phyloP scores from a whole-genome alignment of 768 basidiomycete species.

The Imleria badia region DNA sequence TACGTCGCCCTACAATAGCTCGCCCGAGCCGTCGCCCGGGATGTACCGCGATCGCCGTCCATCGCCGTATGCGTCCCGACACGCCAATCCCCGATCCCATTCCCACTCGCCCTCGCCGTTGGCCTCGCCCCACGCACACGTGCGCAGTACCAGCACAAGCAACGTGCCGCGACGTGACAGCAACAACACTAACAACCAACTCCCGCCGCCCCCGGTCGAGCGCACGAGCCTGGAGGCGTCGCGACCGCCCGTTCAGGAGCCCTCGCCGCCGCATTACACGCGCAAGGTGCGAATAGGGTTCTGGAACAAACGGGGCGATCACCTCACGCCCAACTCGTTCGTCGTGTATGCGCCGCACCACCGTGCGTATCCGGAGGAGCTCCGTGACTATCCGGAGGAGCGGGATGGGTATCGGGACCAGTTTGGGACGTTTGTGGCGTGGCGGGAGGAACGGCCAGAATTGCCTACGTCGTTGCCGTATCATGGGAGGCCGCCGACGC shows the following conservation, averaged over 20 bases:
- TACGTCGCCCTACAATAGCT: slow-evolving; percentile 21
- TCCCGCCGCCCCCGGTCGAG: slow-evolving; percentile 31
- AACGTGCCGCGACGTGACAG: slow-evolving; percentile 15
- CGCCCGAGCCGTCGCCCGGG: slow-evolving; percentile 29
- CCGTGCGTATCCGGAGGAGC: slow-evolving; percentile 57
- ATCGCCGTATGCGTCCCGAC: slow-evolving; percentile 20
- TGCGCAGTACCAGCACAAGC: slow-evolving; percentile 5
- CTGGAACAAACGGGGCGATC: slow-evolving; percentile 79
- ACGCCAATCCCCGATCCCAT: not conserved
- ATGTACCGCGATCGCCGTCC: slow-evolving; percentile 26
- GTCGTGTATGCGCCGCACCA: slow-evolving; percentile 66
- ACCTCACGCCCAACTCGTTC: slow-evolving; percentile 53
- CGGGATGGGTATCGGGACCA: slow-evolving; percentile 58
- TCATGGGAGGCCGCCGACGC: slow-evolving; percentile 49
- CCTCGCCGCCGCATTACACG: slow-evolving; percentile 30
- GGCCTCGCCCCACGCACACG: slow-evolving; percentile 9
- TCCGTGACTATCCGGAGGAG: slow-evolving; percentile 57
- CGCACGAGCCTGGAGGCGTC: slow-evolving; percentile 24
- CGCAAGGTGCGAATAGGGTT: slow-evolving; percentile 51
- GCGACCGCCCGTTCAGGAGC: slow-evolving; percentile 27
- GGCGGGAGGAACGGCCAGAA: slow-evolving; percentile 49
- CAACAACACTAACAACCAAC: slow-evolving; percentile 26
- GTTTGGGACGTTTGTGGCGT: slow-evolving; percentile 41
- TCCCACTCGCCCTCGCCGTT: slow-evolving; percentile 10
- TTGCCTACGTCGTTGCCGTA: slow-evolving; percentile 61